Evolutionary conservation across 2,329 filamentous ascomycete genomes (phyloP), one percentile per base, ranked within the genome.

Genomic region (Penicillium sp.): DNA sequence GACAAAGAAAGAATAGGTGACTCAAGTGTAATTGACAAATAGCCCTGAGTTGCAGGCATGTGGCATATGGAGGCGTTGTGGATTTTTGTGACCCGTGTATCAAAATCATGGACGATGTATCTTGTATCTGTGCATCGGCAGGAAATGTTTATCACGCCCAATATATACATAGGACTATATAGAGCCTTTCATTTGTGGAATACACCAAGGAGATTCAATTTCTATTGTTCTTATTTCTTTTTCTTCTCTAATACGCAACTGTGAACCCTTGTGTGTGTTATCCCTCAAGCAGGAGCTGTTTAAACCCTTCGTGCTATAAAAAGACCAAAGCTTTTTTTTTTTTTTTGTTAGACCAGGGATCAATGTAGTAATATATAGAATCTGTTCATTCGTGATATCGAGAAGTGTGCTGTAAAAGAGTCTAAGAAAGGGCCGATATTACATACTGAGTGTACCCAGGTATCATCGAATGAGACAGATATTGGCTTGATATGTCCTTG

Each of bases 41-140:
- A 55, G 23, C 41, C 45, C 45, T 38, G 18, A 13, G 37, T 49
- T 54, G 34, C 29, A 46, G 39, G 37, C 46, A 37, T 48, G 25
- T 40, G 59, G 59, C 61, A 63, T 60, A 45, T n/a, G 27, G 46
- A 42, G 59, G 59, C 61, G 62, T 63, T 63, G 56, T 48, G 50
- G 29, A 32, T 40, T 49, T 45, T 53, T 45, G 52, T 56, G 57
- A 51, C 42, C 52, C 44, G 51, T 60, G 51, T 54, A 49, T 55
- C 50, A 35, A 53, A 27, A 38, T 57, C 52, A 55, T 50, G 47
- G 21, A 52, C 52, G 49, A 42, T 56, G 51, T 50, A 50, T 52
- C 31, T 48, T 37, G 37, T 52, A 56, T 52, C 40, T 50, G 35
- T 49, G 45, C 47, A 53, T 58, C 34, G n/a, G 32, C 38, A 51